Conservation (phyloP, 495 filamentous ascomycete species). For the Penicilliopsis zonata region DNA sequence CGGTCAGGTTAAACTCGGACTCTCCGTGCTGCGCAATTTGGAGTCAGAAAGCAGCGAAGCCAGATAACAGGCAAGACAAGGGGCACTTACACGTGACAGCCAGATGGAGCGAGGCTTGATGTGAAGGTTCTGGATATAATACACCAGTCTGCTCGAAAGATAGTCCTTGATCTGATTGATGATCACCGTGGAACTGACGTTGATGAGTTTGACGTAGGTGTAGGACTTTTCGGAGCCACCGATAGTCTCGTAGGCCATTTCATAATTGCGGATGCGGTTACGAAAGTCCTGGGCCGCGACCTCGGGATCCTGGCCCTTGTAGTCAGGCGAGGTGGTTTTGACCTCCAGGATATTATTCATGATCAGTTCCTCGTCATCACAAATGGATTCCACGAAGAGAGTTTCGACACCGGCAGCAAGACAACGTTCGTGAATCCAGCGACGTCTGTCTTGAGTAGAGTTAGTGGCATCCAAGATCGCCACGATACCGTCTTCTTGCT, state of each 20-base stretch:
- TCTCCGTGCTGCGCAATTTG: constrained; percentile 66
- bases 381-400: constrained; percentile 90
- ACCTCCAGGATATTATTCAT: constrained; percentile 97
- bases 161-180: constrained; percentile 98
- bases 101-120: constrained; percentile 96
- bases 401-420: constrained; percentile 66
- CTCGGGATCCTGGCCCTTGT: constrained; percentile 88
- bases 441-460: constrained; percentile 73
- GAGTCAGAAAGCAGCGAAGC: not conserved
- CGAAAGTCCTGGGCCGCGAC: constrained; percentile 80
- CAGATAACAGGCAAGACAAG: not conserved
- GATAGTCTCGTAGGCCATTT: constrained; percentile 89
- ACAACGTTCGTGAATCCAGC: constrained; percentile 80
- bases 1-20: constrained; percentile 77
- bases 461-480: constrained; percentile 95
- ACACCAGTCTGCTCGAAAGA: constrained; percentile 87
- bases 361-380: constrained; percentile 87
- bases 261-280: constrained; percentile 90
- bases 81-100: constrained; percentile 70
- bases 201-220: constrained; percentile 94
- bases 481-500: constrained; percentile 56
- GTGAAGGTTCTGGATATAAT: constrained; percentile 97
- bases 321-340: constrained; percentile 93
- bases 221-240: constrained; percentile 71
- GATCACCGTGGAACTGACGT: constrained; percentile 87